Conservation (phyloP, 78 protist species). For the Guillardia theta region DNA sequence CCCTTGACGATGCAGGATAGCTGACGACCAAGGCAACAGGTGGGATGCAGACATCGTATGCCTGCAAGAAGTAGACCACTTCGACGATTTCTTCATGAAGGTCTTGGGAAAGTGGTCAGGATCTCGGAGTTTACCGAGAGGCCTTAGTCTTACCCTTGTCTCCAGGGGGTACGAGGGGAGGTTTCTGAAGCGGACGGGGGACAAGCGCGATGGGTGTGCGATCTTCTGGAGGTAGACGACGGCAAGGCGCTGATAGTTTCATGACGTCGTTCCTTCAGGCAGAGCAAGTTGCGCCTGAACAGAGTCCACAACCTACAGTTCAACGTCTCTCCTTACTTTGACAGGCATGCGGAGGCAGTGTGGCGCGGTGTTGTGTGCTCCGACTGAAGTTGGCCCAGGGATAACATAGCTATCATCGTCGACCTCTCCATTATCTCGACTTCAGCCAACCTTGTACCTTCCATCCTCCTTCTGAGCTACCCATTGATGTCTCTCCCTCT, state of each 20-base stretch:
- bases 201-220: slow-evolving; percentile 45
- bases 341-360: neutral
- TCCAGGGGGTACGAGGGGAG: neutral
- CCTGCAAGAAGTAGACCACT: slow-evolving; percentile 39
- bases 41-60: neutral
- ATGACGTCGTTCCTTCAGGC: no score
- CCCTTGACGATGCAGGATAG: no score
- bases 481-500: neutral
- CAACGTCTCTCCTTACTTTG: neutral
- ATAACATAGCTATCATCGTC: no score
- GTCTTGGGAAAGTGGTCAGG: neutral
- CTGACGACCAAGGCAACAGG: no score
- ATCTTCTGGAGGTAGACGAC: neutral
- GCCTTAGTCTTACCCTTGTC: neutral
- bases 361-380: no score
- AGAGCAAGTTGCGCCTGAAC: neutral
- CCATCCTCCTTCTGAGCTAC: neutral
- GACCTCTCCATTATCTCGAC: neutral
- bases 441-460: neutral
- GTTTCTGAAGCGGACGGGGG: neutral
- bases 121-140: neutral
- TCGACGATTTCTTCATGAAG: neutral
- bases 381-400: no score
- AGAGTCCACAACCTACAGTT: neutral
- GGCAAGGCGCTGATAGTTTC: neutral